Evolutionary conservation across 2,329 filamentous ascomycete genomes (phyloP), one percentile per base, ranked within the genome.

Genomic region (Alternaria metachromatica): DNA sequence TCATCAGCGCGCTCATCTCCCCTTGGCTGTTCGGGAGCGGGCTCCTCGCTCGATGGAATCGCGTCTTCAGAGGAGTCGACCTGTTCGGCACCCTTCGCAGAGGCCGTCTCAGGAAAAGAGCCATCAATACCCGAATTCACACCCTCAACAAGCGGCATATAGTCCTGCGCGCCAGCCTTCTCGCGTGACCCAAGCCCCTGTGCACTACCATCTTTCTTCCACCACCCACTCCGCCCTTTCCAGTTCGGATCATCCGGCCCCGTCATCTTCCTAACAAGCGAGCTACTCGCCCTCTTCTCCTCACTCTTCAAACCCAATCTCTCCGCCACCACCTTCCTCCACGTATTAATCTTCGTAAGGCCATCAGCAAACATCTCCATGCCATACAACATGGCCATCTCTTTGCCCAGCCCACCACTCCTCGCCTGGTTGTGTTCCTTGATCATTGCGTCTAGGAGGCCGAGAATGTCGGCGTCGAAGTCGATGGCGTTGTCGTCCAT

Each of bases 401-500:
- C 65, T n/a, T 50, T 62, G 23, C 80, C 79, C 43, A 74, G 55
- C 6, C 63, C 45, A 0, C 80, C 79, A 5, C 60, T 60, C 8
- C 57, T 51, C 7, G 74, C 76, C 26, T 68, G 58, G 1, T 68
- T 46, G 30, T 67, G 68, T 51, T 80, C 72, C 10, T 63, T 59
- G 9, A 80, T 63, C 6, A 84, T 79, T 3, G 60, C 56, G 13
- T 80, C 72, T 1, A 85, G 66, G 6, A 84, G 50, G 2, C 68
- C 63, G 12, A 83, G 73, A 0, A 87, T 88, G 21, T 78, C 77
- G 11, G 71, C 65, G 68, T 91, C 85, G 63, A 87, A 87, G 51
- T 85, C 84, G 5, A 92, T 81, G 0, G 89, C 89, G 2, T 86
- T 85, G 33, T 85, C 82, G 44, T 86, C 85, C 90, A 93, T 92